Conservation (phyloP, 768 basidiomycete species). For the Hypholoma fasciculare region DNA sequence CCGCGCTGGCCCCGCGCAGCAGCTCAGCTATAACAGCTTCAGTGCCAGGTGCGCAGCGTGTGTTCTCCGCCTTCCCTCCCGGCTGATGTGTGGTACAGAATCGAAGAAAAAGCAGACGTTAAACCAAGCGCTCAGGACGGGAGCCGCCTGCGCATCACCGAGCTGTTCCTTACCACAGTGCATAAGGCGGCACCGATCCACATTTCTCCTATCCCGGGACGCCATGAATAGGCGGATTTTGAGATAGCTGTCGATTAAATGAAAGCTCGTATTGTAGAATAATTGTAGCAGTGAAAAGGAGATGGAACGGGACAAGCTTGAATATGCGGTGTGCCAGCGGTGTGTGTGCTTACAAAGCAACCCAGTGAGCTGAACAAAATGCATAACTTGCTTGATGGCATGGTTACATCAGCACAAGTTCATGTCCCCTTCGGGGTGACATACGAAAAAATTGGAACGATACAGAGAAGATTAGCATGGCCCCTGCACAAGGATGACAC, state of each 20-base stretch:
- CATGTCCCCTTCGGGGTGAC: constrained; percentile 87
- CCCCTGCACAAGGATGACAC: constrained; percentile 99
- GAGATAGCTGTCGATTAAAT: too few relatives aligned
- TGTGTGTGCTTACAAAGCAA: background rate
- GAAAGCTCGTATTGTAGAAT: background rate
- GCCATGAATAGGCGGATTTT: constrained; percentile 23
- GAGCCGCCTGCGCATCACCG: constrained; percentile 10
- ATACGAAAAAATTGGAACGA: constrained; percentile 99
- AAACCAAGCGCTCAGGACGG: background rate
- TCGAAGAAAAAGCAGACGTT: background rate
- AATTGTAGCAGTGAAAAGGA: background rate
- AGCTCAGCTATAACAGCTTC: constrained; percentile 19
- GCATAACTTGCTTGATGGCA: constrained; percentile 43
- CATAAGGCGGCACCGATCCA: constrained; percentile 18
- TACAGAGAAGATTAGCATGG: constrained; percentile 99
- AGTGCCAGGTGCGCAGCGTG: constrained; percentile 17
- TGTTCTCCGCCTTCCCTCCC: background rate
- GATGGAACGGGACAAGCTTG: background rate
- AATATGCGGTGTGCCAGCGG: background rate
- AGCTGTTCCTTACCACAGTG: constrained; percentile 14
- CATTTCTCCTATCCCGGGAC: background rate
- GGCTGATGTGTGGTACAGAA: background rate
- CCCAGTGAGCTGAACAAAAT: constrained; percentile 26
- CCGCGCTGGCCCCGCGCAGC: constrained; percentile 22
- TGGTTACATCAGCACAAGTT: constrained; percentile 40